A percentile compares a stretch with the other conserved stretches of the same genome.
phyloP scores from a whole-genome alignment of 1,139 yeast genomes.

The Diutina pseudorugosa region DNA sequence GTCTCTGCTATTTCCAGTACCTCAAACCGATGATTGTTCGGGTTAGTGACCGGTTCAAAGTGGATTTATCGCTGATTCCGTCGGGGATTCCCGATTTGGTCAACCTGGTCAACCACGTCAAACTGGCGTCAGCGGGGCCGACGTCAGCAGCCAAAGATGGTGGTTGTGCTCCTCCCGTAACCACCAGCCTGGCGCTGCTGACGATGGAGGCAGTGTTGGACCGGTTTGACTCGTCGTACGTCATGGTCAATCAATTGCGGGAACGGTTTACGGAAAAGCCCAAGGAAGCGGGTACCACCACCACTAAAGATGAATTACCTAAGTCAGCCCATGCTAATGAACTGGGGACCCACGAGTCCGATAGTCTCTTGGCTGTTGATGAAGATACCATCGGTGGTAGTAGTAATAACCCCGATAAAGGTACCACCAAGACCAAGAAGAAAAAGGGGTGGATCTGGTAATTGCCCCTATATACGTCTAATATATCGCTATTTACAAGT shows the following conservation, averaged over 20 bases:
- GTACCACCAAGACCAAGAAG: too few relatives aligned
- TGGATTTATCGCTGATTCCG: neutral
- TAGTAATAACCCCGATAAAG: too few relatives aligned
- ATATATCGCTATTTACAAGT: conserved; percentile 7
- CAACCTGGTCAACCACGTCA: neutral
- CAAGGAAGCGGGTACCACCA: too few relatives aligned
- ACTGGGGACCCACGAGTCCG: neutral
- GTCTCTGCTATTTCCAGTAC: conserved; percentile 20
- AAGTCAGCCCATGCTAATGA: neutral
- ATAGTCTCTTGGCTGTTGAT: neutral
- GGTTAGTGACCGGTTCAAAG: neutral
- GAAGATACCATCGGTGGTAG: too few relatives aligned
- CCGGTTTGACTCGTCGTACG: neutral
- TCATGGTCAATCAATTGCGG: neutral
- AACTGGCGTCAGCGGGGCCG: neutral
- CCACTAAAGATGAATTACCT: too few relatives aligned
- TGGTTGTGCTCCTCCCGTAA: neutral
- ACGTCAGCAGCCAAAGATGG: too few relatives aligned
- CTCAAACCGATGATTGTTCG: conserved; percentile 17
- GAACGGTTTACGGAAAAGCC: neutral
- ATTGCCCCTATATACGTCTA: neutral
- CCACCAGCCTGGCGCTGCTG: neutral
- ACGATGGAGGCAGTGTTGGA: neutral
- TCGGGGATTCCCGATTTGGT: neutral
- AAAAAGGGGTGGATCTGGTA: conserved; percentile 1